Evolutionary conservation across 306 rosid genomes (phyloP).

Genomic region (Rubus idaeus): DNA sequence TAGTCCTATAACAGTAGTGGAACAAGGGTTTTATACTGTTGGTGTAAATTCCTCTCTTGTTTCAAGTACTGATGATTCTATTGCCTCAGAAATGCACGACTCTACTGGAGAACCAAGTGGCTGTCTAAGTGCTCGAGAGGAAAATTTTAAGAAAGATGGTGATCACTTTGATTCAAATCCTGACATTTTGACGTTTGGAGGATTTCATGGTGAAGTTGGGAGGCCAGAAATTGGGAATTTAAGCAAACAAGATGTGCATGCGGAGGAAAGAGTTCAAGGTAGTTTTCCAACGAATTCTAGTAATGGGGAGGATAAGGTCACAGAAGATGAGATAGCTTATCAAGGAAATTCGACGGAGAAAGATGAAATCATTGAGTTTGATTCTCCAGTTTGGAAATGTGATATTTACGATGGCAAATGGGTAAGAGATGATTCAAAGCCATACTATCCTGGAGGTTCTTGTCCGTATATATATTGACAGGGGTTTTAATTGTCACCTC

Average conservation of each 20-base stretch:
- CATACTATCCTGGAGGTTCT: slow-evolving; percentile 81
- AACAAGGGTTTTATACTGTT: slow-evolving; percentile 31
- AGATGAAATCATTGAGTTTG: background rate
- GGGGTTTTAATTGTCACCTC: slow-evolving; percentile 75
- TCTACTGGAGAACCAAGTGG: slow-evolving; percentile 24
- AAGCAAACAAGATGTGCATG: slow-evolving; percentile 16
- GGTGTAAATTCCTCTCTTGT: slow-evolving; percentile 33
- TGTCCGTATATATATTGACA: slow-evolving; percentile 68
- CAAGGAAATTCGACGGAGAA: background rate
- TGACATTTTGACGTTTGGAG: slow-evolving; percentile 23
- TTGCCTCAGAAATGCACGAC: slow-evolving; percentile 13
- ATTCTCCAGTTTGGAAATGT: slow-evolving; percentile 39
- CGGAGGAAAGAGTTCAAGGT: slow-evolving; percentile 4
- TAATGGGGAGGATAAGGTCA: slow-evolving; percentile 8
- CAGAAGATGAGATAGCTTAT: background rate
- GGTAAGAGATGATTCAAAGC: slow-evolving; percentile 82
- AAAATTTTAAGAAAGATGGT: slow-evolving; percentile 7
- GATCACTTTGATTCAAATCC: background rate
- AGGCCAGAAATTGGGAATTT: slow-evolving; percentile 20
- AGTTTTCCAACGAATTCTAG: slow-evolving; percentile 22
- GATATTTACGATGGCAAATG: slow-evolving; percentile 71
- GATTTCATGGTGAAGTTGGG: slow-evolving; percentile 29
- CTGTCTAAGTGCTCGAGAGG: background rate
- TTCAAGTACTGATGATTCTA: slow-evolving; percentile 15
- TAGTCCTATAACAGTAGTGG: slow-evolving; percentile 24